Percentiles rank a stretch among this genome's conserved stretches.
These are phyloP conservation scores for Falciphora oryzae DNA, from an alignment of 2,329 filamentous ascomycete species.

Conservation along the genomic window DNA sequence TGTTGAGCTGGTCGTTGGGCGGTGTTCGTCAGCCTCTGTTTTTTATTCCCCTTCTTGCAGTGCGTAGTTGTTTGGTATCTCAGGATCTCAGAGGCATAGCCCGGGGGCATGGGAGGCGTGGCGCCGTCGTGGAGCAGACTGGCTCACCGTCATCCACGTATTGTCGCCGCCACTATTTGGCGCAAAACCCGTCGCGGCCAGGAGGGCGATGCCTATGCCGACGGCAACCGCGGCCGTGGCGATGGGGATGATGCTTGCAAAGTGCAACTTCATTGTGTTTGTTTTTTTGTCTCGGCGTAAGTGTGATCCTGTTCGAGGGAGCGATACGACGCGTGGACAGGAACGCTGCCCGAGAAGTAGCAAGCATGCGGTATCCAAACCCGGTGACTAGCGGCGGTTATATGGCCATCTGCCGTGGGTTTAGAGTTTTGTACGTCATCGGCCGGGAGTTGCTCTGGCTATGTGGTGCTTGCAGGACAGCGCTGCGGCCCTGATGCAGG, in stretches of 20 bases:
- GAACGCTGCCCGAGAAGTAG: background rate
- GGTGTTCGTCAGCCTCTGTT: background rate
- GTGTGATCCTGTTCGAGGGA: background rate
- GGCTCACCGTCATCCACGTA: slow-evolving; percentile 5
- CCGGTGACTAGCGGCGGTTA: background rate
- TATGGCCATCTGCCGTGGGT: background rate
- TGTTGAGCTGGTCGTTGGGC: slow-evolving; percentile 4
- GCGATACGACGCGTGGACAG: no score
- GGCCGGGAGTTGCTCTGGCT: no score
- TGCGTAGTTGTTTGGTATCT: no score
- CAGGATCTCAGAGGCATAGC: no score
- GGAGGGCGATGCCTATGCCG: slow-evolving; percentile 8
- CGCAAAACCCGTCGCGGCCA: background rate
- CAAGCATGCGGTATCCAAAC: background rate
- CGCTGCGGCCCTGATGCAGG: background rate
- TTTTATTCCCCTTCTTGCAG: no score
- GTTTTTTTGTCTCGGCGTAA: no score
- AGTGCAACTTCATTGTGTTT: background rate
- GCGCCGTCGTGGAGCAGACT: background rate
- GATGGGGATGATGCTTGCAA: slow-evolving; percentile 2
- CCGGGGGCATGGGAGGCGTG: no score
- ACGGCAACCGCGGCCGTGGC: slow-evolving; percentile 9
- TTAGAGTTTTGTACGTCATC: slow-evolving; percentile 1
- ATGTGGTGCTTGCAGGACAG: no score
- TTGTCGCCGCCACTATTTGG: background rate